Evolutionary conservation across 495 filamentous ascomycete species (phyloP).

Genomic region (Achaetomiella virescens): DNA sequence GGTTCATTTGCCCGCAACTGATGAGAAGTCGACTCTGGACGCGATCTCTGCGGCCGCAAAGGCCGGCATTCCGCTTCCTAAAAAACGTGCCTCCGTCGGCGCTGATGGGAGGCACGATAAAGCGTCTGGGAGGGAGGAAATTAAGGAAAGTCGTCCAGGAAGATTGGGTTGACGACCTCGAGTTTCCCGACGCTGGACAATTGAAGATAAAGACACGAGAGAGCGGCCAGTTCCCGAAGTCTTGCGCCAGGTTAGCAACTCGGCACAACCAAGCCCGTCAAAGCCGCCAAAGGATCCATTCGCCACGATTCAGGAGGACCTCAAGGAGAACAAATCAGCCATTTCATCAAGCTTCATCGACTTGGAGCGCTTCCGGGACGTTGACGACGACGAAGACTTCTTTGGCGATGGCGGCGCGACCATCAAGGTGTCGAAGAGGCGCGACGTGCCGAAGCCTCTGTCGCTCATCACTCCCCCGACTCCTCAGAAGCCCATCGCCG

Average conservation of each 20-base stretch:
- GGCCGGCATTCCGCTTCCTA: slow-evolving; percentile 87
- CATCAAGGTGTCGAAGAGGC: slow-evolving; percentile 60
- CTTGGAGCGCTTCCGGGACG: slow-evolving; percentile 57
- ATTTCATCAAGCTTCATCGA: slow-evolving; percentile 34
- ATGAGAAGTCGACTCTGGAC: slow-evolving; percentile 70
- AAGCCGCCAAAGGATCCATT: slow-evolving; percentile 29
- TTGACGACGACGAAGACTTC: slow-evolving; percentile 52
- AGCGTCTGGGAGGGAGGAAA: slow-evolving; percentile 77
- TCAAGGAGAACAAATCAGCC: slow-evolving; percentile 24
- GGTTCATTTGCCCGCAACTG: slow-evolving; percentile 67
- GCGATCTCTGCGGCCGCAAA: slow-evolving; percentile 80
- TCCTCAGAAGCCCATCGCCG: slow-evolving; percentile 36
- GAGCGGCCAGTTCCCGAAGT: slow-evolving; percentile 56
- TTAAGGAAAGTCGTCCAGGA: slow-evolving; percentile 70
- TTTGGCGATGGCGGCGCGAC: slow-evolving; percentile 57
- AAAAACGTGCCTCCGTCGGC: slow-evolving; percentile 90
- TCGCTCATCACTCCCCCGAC: slow-evolving; percentile 53
- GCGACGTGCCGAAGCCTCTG: slow-evolving; percentile 45
- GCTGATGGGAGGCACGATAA: slow-evolving; percentile 88
- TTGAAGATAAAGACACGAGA: slow-evolving; percentile 60
- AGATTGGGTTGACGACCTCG: slow-evolving; percentile 89
- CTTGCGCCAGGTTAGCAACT: slow-evolving; percentile 56
- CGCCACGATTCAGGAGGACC: slow-evolving; percentile 16
- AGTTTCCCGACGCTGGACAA: slow-evolving; percentile 59
- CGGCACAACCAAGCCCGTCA: slow-evolving; percentile 34